Percentiles rank a stretch among this genome's conserved stretches.
These are phyloP conservation scores for Orbilia oligospora DNA, from an alignment of 2,329 filamentous ascomycete genomes.

Conservation along the genomic window DNA sequence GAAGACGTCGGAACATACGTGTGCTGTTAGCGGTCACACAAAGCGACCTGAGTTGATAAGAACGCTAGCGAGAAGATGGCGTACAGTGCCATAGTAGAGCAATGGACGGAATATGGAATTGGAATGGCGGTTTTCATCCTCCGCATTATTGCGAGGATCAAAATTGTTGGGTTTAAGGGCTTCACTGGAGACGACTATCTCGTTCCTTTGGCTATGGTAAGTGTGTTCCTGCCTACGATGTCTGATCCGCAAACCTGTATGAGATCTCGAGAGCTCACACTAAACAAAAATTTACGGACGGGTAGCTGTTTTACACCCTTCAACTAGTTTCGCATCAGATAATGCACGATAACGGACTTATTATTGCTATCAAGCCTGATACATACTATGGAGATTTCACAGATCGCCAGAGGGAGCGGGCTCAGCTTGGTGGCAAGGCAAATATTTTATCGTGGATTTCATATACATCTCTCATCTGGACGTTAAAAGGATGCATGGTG, in stretches of 20 bases:
- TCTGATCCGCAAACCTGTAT: neutral
- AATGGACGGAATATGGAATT: conserved; percentile 56
- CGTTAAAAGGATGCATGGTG: conserved; percentile 57
- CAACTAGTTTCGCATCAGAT: conserved; percentile 54
- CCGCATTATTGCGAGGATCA: conserved; percentile 50
- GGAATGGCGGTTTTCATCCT: conserved; percentile 50
- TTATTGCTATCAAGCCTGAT: conserved; percentile 51
- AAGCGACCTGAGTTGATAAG: conserved; percentile 18
- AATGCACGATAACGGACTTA: conserved; percentile 54
- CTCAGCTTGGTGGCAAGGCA: conserved; percentile 51
- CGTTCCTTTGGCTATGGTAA: conserved; percentile 55
- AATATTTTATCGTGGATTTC: conserved; percentile 59
- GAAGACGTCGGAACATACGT: neutral
- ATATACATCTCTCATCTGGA: conserved; percentile 58
- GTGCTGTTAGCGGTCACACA: neutral
- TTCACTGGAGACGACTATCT: conserved; percentile 59
- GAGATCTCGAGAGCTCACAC: neutral
- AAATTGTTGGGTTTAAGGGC: conserved; percentile 57
- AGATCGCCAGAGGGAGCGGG: conserved; percentile 14
- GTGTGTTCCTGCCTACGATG: neutral
- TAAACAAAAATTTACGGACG: neutral
- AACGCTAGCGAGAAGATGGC: conserved; percentile 36
- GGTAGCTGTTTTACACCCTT: conserved; percentile 51
- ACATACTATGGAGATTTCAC: conserved; percentile 47
- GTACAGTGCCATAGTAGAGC: conserved; percentile 49